Evolutionary conservation across 2,329 filamentous ascomycete genomes (phyloP).

Genomic region (Tolypocladium sp.): DNA sequence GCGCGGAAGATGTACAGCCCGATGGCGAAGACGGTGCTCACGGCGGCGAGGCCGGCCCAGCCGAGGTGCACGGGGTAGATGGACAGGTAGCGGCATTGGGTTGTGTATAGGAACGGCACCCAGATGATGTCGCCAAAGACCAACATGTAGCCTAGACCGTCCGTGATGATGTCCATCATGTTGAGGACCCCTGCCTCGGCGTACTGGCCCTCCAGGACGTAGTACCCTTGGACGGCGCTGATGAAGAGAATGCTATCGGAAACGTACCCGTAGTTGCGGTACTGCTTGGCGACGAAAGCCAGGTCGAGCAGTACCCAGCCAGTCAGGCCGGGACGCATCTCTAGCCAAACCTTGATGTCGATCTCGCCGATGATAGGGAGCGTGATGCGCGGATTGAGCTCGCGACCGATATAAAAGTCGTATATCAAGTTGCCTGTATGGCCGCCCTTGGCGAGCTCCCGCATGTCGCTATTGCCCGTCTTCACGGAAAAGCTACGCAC

Average conservation of each 20-base stretch:
- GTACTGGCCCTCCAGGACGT: conserved; percentile 73
- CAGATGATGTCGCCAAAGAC: conserved; percentile 82
- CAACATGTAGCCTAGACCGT: conserved; percentile 91
- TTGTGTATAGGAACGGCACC: conserved; percentile 80
- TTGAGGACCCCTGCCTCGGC: conserved; percentile 80
- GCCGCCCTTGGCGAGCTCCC: conserved; percentile 72
- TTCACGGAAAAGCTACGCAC: conserved; percentile 69
- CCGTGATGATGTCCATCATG: conserved; percentile 84
- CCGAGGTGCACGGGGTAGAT: conserved; percentile 71
- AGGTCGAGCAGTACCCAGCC: conserved; percentile 78
- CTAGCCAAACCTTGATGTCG: conserved; percentile 81
- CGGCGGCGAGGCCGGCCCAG: conserved; percentile 47
- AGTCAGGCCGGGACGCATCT: conserved; percentile 77
- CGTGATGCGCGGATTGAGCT: conserved; percentile 76
- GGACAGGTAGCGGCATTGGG: conserved; percentile 74
- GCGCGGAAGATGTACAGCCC: conserved; percentile 83
- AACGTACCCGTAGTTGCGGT: conserved; percentile 68
- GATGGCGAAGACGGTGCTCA: conserved; percentile 53
- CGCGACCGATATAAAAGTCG: conserved; percentile 93
- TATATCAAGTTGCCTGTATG: conserved; percentile 76
- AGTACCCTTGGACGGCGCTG: conserved; percentile 64
- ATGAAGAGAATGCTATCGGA: conserved; percentile 78
- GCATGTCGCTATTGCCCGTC: conserved; percentile 55
- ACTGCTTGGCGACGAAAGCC: conserved; percentile 77
- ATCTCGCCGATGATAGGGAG: conserved; percentile 72